Evolutionary conservation across 306 rosid species (phyloP).

Genomic region (Vigna angularis): DNA sequence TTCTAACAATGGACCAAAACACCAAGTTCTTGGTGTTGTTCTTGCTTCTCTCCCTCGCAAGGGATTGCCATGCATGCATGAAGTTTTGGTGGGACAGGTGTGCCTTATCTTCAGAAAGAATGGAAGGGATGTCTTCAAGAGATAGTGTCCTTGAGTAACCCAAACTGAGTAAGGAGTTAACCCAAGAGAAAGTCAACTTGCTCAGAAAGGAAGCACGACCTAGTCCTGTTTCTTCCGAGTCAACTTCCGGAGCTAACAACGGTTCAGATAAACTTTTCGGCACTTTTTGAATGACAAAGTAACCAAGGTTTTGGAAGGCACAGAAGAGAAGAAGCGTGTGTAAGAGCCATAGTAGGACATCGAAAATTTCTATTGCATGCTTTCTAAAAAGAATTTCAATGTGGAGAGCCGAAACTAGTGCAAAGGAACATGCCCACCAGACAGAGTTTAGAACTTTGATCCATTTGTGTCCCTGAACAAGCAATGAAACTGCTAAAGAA

Average conservation of each 20-base stretch:
- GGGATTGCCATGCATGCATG: constrained; percentile 7
- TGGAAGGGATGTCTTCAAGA: constrained; percentile 34
- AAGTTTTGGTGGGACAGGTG: neutral
- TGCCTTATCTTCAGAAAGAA: constrained; percentile 10
- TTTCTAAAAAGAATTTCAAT: constrained; percentile 41
- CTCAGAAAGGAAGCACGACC: constrained; percentile 45
- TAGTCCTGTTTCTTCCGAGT: constrained; percentile 36
- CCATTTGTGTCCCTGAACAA: constrained; percentile 50
- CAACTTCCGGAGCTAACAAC: constrained; percentile 9
- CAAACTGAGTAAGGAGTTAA: constrained; percentile 56
- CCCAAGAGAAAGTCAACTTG: constrained; percentile 69
- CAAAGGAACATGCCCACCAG: constrained; percentile 60
- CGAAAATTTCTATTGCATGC: constrained; percentile 28
- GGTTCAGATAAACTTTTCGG: constrained; percentile 6
- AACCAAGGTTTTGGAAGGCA: constrained; percentile 49
- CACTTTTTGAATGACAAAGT: constrained; percentile 16
- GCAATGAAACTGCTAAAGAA: constrained; percentile 55
- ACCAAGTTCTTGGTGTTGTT: neutral
- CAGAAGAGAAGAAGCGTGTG: constrained; percentile 54
- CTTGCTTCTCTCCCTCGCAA: neutral
- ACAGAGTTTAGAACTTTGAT: constrained; percentile 43
- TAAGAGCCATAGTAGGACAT: constrained; percentile 48
- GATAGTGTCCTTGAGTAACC: constrained; percentile 60
- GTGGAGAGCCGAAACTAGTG: constrained; percentile 49
- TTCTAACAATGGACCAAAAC: neutral